phyloP scores from a whole-genome alignment of 768 basidiomycete genomes.

The Zangia roseola region DNA sequence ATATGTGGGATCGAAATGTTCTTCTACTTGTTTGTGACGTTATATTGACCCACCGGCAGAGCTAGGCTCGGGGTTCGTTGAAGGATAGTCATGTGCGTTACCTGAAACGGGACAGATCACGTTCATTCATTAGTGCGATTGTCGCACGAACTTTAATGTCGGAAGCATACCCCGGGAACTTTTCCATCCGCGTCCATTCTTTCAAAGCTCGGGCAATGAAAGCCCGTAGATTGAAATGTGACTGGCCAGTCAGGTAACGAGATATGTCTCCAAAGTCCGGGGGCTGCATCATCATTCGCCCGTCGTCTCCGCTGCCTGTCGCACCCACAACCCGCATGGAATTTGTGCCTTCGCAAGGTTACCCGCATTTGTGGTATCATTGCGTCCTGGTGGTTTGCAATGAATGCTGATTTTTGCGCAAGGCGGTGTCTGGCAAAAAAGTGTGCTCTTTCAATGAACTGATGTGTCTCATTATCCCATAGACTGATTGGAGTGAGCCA shows the following conservation, averaged over 20 bases:
- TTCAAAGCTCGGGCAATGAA: conserved; percentile 7
- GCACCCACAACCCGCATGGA: too few species aligned
- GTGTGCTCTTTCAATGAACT: too few species aligned
- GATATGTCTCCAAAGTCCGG: conserved; percentile 15
- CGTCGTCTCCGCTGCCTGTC: too few species aligned
- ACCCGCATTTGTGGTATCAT: too few species aligned
- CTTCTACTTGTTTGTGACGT: conserved; percentile 2
- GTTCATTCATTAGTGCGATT: background rate
- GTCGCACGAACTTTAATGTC: conserved; percentile 5
- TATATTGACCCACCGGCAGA: conserved; percentile 8
- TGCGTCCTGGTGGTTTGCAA: too few species aligned
- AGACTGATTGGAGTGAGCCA: too few species aligned
- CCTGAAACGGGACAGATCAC: background rate
- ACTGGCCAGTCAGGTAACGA: conserved; percentile 10
- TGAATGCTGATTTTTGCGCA: too few species aligned
- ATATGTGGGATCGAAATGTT: conserved; percentile 15
- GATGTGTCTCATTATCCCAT: too few species aligned
- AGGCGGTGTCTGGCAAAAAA: too few species aligned
- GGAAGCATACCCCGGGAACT: conserved; percentile 7
- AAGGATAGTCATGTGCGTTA: conserved; percentile 13
- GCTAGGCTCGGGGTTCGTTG: conserved; percentile 16
- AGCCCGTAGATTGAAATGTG: conserved; percentile 10
- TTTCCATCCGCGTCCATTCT: too few species aligned
- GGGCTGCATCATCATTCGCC: conserved; percentile 14
- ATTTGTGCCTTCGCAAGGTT: too few species aligned